Percentiles rank a stretch among this genome's conserved stretches.
These are phyloP conservation scores for Mimosa bimucronata DNA, from an alignment of 306 rosid genomes.

Conservation along the genomic window DNA sequence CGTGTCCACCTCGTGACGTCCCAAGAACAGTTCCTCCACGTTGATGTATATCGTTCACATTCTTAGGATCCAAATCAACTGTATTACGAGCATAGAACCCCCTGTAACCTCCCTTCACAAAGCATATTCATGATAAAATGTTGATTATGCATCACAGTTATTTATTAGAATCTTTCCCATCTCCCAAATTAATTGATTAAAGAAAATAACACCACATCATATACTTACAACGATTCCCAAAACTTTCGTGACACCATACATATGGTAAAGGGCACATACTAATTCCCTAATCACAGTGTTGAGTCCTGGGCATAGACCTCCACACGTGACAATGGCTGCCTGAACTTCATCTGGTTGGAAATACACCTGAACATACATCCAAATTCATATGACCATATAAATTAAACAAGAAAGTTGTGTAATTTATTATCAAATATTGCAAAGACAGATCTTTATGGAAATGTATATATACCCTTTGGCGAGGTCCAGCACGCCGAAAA, in stretches of 20 bases:
- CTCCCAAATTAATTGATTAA: neutral
- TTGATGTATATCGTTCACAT: slow-evolving; percentile 88
- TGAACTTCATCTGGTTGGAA: slow-evolving; percentile 84
- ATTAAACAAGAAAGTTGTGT: neutral
- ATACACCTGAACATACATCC: slow-evolving; percentile 58
- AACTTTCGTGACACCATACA: slow-evolving; percentile 90
- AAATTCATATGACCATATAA: slow-evolving; percentile 1
- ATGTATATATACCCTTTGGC: slow-evolving; percentile 64
- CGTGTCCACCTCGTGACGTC: slow-evolving; percentile 94
- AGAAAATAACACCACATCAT: neutral
- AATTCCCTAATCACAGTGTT: slow-evolving; percentile 96
- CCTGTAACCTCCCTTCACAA: slow-evolving; percentile 86
- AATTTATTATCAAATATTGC: neutral
- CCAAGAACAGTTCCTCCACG: slow-evolving; percentile 94
- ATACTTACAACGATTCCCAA: slow-evolving; percentile 73
- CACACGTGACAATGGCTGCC: slow-evolving; percentile 94
- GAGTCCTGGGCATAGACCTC: slow-evolving; percentile 99
- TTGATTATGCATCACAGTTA: neutral
- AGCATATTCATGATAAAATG: neutral
- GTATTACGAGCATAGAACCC: slow-evolving; percentile 91
- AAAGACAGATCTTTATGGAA: neutral
- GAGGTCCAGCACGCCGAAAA: slow-evolving; percentile 97
- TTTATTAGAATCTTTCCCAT: neutral
- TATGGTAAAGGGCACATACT: slow-evolving; percentile 82
- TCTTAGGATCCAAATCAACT: slow-evolving; percentile 65